These are phyloP conservation scores for Elaphomyces granulatus DNA, from an alignment of 495 filamentous ascomycete genomes.

Conservation along the genomic window DNA sequence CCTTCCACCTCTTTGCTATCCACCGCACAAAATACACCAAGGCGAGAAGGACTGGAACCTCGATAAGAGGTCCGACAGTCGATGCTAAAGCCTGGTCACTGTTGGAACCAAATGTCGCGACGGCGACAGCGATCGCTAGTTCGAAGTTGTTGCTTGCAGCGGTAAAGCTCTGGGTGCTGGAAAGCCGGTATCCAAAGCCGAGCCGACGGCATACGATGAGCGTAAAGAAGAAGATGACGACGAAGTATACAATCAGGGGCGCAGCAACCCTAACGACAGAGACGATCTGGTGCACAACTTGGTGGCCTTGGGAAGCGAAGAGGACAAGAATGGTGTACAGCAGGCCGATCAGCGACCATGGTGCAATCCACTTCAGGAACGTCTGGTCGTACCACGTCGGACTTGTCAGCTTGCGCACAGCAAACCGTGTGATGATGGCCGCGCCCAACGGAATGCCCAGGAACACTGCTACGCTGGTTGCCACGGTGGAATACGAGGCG, in stretches of 20 bases:
- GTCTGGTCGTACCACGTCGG: constrained; percentile 47
- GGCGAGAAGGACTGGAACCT: constrained; percentile 72
- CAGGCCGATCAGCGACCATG: constrained; percentile 70
- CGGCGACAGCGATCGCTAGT: constrained; percentile 81
- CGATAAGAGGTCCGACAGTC: constrained; percentile 82
- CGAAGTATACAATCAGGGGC: constrained; percentile 69
- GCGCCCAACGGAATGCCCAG: constrained; percentile 74
- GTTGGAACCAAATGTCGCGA: constrained; percentile 65
- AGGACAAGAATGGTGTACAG: constrained; percentile 77
- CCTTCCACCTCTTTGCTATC: constrained; percentile 37
- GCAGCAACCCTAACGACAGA: constrained; percentile 67
- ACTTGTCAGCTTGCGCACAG: constrained; percentile 39
- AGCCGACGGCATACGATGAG: constrained; percentile 38
- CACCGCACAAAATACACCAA: constrained; percentile 66
- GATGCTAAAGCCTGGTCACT: constrained; percentile 80
- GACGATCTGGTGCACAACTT: constrained; percentile 74
- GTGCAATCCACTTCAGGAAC: constrained; percentile 54
- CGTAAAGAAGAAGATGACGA: constrained; percentile 55
- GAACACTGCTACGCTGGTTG: constrained; percentile 69
- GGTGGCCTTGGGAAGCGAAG: constrained; percentile 66
- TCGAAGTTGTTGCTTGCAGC: constrained; percentile 96
- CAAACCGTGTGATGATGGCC: constrained; percentile 59
- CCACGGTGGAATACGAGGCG: constrained; percentile 58
- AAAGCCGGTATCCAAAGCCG: constrained; percentile 62
- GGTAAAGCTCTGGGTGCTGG: constrained; percentile 77